Evolutionary conservation across 495 filamentous ascomycete genomes (phyloP).

Genomic region (Niebla homalea): DNA sequence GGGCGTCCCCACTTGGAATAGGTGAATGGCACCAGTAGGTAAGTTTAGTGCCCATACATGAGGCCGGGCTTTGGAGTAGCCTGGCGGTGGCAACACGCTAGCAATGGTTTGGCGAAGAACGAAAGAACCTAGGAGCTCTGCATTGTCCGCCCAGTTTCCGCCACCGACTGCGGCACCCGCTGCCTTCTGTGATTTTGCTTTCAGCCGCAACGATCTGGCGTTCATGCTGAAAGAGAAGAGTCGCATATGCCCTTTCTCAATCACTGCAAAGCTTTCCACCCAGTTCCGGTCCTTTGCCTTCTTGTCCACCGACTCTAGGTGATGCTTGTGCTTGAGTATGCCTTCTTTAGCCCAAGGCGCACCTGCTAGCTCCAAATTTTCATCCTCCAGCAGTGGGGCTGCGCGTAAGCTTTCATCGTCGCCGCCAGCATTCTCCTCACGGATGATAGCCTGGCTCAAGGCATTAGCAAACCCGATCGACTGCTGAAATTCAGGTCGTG

Average conservation of each 20-base stretch:
- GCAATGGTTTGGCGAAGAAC: slow-evolving; percentile 86
- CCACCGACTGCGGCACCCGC: slow-evolving; percentile 66
- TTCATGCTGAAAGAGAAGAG: slow-evolving; percentile 80
- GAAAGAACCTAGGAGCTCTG: slow-evolving; percentile 75
- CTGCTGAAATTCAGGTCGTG: slow-evolving; percentile 77
- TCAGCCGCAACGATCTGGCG: slow-evolving; percentile 58
- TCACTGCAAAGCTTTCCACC: slow-evolving; percentile 94
- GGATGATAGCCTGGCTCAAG: slow-evolving; percentile 88
- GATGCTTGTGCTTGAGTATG: slow-evolving; percentile 89
- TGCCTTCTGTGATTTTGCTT: slow-evolving; percentile 40
- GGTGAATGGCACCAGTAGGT: slow-evolving; percentile 84
- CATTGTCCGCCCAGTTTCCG: slow-evolving; percentile 94
- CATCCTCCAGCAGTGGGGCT: slow-evolving; percentile 75
- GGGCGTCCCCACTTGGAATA: slow-evolving; percentile 92
- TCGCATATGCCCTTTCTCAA: slow-evolving; percentile 90
- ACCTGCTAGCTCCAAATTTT: slow-evolving; percentile 75
- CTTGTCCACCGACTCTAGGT: slow-evolving; percentile 79
- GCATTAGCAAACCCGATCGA: slow-evolving; percentile 97
- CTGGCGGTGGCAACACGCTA: slow-evolving; percentile 74
- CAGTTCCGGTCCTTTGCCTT: slow-evolving; percentile 85
- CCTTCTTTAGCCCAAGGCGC: slow-evolving; percentile 98
- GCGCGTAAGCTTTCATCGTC: slow-evolving; percentile 30
- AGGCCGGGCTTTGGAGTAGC: slow-evolving; percentile 80
- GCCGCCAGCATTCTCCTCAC: slow-evolving; percentile 60
- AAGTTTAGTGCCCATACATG: slow-evolving; percentile 94